Evolutionary conservation across 768 basidiomycete genomes (phyloP), one percentile per base, ranked within the genome.

Genomic region (Boletus vinaceobasis): DNA sequence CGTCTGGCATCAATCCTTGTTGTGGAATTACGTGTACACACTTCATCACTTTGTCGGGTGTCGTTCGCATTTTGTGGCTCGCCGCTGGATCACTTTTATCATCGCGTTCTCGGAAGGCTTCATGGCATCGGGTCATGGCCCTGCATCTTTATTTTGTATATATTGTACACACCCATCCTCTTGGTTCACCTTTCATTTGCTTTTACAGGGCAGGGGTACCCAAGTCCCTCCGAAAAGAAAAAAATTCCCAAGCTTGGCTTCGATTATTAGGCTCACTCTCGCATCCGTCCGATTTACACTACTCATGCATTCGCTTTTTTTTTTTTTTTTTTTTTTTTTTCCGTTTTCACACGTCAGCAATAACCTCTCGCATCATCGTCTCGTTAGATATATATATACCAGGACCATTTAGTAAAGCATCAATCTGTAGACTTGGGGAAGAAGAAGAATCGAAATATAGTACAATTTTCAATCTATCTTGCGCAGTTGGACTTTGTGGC

Each of bases 1-100:
- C 23, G 33, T 52, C 61, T 42, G 36, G 62, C 57, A 62, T 62
- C 60, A 48, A 58, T 50, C 52, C 50, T 42, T 65, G 67, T 68
- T 68, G 67, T 68, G 69, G 69, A 66, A 68, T 62, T 68, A 71
- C 54, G 58, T 68, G 69, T 68, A 70, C 53, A 68, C 66, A 67
- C 53, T 56, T 58, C 13, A 48, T 42, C 57, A 35, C 54, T 44
- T 44, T 33, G n/a, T 53, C 42, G 50, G 57, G 60, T 43, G 50
- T 53, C 63, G 42, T 60, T 56, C 33, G 52, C 54, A 40, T 44
- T 54, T 47, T 51, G 21, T 42, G 15, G 36, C 51, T 48, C 50
- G 31, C 52, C 39, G 19, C 31, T 35, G 50, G 45, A 53, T 52
- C 45, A 23, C 15, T 27, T 51, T 27, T 14, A 7, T 47, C 45